These are phyloP conservation scores for Kodamaea fungicola DNA, from an alignment of 1,139 yeast species.

Conservation along the genomic window DNA sequence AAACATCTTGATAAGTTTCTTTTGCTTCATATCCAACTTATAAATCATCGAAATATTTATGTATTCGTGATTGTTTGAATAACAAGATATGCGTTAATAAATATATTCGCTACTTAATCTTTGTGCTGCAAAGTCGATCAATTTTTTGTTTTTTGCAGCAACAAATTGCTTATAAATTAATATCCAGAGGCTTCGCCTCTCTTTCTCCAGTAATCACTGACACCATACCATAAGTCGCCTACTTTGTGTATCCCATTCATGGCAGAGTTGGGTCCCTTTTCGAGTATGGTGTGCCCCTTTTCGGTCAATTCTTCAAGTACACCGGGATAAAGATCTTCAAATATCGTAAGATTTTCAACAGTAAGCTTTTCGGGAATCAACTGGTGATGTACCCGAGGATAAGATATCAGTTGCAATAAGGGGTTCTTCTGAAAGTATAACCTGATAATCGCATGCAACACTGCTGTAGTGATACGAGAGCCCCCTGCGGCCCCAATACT, in stretches of 20 bases:
- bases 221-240: conserved; percentile 26
- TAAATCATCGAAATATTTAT: too few relatives aligned
- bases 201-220: conserved; percentile 46
- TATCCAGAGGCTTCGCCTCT: conserved; percentile 42
- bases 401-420: conserved; percentile 66
- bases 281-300: conserved; percentile 28
- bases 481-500: conserved; percentile 96
- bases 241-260: conserved; percentile 39
- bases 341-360: conserved; percentile 50
- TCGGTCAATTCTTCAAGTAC: conserved; percentile 13
- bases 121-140: neutral
- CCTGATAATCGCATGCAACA: conserved; percentile 76
- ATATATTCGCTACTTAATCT: neutral
- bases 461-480: conserved; percentile 79
- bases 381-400: conserved; percentile 87
- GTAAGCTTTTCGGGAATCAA: conserved; percentile 67
- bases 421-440: conserved; percentile 53
- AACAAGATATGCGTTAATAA: neutral
- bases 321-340: conserved; percentile 23
- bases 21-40: too few relatives aligned
- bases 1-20: too few relatives aligned
- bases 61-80: too few relatives aligned
- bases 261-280: conserved; percentile 38
- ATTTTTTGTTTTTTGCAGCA: too few relatives aligned
- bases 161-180: conserved; percentile 10